A percentile compares a stretch with the other conserved stretches of the same genome.
phyloP scores from a whole-genome alignment of 2,329 filamentous ascomycete genomes.

The Sclerotinia minor region DNA sequence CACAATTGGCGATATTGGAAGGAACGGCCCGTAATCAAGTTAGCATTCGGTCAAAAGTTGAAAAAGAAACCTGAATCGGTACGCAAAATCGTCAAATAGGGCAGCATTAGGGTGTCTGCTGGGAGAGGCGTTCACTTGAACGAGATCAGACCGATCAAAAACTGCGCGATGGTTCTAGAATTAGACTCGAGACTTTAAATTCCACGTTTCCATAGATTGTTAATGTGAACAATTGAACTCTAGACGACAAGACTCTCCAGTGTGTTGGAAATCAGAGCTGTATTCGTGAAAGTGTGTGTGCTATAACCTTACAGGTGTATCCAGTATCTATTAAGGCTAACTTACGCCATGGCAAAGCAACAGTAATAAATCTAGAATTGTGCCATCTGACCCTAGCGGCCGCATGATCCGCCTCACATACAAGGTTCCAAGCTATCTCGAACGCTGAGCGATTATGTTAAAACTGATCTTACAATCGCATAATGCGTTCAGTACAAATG shows the following conservation, averaged over 20 bases:
- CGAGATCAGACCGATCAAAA: neutral
- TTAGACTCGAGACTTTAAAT: neutral
- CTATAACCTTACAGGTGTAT: too few relatives aligned
- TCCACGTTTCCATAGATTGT: neutral
- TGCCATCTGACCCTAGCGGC: slow-evolving; percentile 3
- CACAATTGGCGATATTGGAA: neutral
- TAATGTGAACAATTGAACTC: neutral
- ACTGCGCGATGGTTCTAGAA: too few relatives aligned
- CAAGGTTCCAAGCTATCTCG: slow-evolving; percentile 8
- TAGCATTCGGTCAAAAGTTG: neutral
- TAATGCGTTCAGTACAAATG: slow-evolving; percentile 23
- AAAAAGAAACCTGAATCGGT: neutral
- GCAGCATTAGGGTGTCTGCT: neutral
- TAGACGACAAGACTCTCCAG: neutral
- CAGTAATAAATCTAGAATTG: neutral
- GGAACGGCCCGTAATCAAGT: neutral
- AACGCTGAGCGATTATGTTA: slow-evolving; percentile 1
- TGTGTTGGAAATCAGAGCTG: too few relatives aligned
- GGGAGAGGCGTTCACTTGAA: neutral
- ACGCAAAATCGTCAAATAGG: neutral
- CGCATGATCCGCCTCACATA: neutral
- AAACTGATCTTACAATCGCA: neutral
- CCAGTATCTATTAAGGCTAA: too few relatives aligned
- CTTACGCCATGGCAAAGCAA: too few relatives aligned
- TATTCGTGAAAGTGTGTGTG: too few relatives aligned